A percentile compares a stretch with the other conserved stretches of the same genome.
These are phyloP conservation scores for Globisporangium cylindrosporum DNA, from an alignment of 352 stramenopile species.

Conservation along the genomic window DNA sequence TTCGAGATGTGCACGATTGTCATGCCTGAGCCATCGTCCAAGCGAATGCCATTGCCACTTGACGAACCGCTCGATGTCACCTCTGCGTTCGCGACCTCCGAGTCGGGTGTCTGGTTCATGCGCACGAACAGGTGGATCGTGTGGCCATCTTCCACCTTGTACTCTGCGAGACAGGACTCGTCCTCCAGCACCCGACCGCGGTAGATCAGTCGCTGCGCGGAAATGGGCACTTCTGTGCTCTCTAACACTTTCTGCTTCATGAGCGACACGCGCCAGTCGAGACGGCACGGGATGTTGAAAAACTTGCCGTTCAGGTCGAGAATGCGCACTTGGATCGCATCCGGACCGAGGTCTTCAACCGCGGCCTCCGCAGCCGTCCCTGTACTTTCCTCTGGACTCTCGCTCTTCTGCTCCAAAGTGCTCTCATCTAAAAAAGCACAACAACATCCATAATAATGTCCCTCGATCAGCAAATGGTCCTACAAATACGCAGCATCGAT, in stretches of 20 bases:
- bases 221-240: slow-evolving; percentile 61
- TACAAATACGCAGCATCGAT: background rate
- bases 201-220: slow-evolving; percentile 90
- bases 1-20: slow-evolving; percentile 78
- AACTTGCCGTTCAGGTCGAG: slow-evolving; percentile 86
- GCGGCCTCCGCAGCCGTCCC: slow-evolving; percentile 1
- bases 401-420: slow-evolving; percentile 11
- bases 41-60: slow-evolving; percentile 21
- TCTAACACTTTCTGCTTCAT: slow-evolving; percentile 78
- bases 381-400: slow-evolving; percentile 8
- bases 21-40: slow-evolving; percentile 40
- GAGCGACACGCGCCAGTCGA: slow-evolving; percentile 61
- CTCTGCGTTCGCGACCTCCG: slow-evolving; percentile 49
- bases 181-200: slow-evolving; percentile 88
- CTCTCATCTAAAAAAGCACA: slow-evolving; percentile 4
- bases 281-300: slow-evolving; percentile 63
- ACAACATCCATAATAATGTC: background rate
- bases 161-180: slow-evolving; percentile 60
- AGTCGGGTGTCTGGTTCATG: slow-evolving; percentile 52
- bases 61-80: slow-evolving; percentile 25
- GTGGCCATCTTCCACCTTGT: slow-evolving; percentile 90
- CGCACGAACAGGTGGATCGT: slow-evolving; percentile 91
- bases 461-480: background rate
- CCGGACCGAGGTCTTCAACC: slow-evolving; percentile 24
- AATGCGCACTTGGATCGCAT: slow-evolving; percentile 65